Evolutionary conservation across 768 basidiomycete species (phyloP), one percentile per base, ranked within the genome.

Genomic region (Lactarius trivialis): DNA sequence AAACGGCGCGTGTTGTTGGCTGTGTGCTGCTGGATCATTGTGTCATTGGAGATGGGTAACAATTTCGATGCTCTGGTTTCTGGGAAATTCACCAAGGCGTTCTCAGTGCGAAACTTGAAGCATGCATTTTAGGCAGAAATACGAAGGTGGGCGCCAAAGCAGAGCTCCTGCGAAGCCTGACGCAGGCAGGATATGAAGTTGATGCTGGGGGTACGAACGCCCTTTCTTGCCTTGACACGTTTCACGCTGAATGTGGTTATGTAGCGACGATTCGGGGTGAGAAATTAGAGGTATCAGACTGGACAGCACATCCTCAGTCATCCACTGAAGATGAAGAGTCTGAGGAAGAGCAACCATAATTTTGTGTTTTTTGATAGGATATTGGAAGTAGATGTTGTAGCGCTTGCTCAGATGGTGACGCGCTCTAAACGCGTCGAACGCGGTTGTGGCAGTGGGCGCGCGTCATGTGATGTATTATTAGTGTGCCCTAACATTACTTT

Each of bases 21-120:
- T 94, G 89, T 67, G 82, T 96, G 7, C 71, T 98, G 26, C 79
- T 94, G 66, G 95, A 97, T 70, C 93, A 96, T 69, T 95, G 93
- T 68, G 81, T 90, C 4, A 76, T 98, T 14, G 89, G 82, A 48
- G 93, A 96, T 61, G 92, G 93, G 94, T 93, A 65, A 70, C 84
- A 70, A 7, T 41, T 39, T 58, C 7, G 19, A 55, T 53, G 56
- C 56, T 39, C 9, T 26, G n/a, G 32, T 12, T 9, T 61, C 56
- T 39, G 21, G 4, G 26, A 34, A 7, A 60, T 28, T 52, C 7
- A 59, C 48, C 34, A 60, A 58, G 21, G 6, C 51, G 51, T 61
- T 66, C 49, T 26, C 64, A 91, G 90, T 2, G 88, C 82, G 4
- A 91, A 88, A 73, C 72, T 93, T 2, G 90, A 92, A 17, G 83